Conservation (phyloP, 2,329 filamentous ascomycete genomes). For the Karstenula rhodostoma region DNA sequence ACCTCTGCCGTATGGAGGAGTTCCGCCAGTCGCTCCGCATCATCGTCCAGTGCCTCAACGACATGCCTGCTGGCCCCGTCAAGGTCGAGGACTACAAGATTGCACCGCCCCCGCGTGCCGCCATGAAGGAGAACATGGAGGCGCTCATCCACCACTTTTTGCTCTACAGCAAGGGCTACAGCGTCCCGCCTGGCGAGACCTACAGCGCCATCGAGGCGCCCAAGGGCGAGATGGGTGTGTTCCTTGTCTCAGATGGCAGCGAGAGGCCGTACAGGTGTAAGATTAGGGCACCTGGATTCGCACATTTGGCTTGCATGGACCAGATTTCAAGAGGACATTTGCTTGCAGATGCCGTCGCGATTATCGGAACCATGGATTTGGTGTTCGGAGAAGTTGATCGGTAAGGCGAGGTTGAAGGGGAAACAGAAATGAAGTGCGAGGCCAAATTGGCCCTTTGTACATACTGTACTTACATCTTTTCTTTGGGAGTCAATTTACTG, state of each 20-base stretch:
- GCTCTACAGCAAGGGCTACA: slow-evolving; percentile 97
- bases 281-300: slow-evolving; percentile 95
- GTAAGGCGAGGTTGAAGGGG: slow-evolving; percentile 11
- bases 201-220: slow-evolving; percentile 99
- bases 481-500: slow-evolving; percentile 29
- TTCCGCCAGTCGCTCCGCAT: slow-evolving; percentile 98
- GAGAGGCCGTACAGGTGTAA: slow-evolving; percentile 98
- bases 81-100: slow-evolving; percentile 99
- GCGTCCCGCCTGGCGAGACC: slow-evolving; percentile 95
- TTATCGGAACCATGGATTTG: slow-evolving; percentile 70
- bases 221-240: slow-evolving; percentile 99
- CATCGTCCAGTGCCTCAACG: slow-evolving; percentile 98
- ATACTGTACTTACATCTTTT: slow-evolving; percentile 37
- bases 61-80: slow-evolving; percentile 95
- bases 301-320: slow-evolving; percentile 92
- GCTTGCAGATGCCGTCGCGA: slow-evolving; percentile 93
- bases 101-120: slow-evolving; percentile 89
- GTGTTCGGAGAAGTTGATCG: slow-evolving; percentile 48
- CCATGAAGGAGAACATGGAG: slow-evolving; percentile 99
- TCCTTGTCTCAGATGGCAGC: slow-evolving; percentile 91
- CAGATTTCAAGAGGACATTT: slow-evolving; percentile 92
- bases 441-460: slow-evolving; percentile 26
- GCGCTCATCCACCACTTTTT: slow-evolving; percentile 99
- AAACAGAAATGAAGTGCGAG: background rate
- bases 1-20: slow-evolving; percentile 99